A percentile compares a stretch with the other conserved stretches of the same genome.
Evolutionary conservation across 2,329 filamentous ascomycete species (phyloP).

Genomic region (Ophiobolus disseminans): DNA sequence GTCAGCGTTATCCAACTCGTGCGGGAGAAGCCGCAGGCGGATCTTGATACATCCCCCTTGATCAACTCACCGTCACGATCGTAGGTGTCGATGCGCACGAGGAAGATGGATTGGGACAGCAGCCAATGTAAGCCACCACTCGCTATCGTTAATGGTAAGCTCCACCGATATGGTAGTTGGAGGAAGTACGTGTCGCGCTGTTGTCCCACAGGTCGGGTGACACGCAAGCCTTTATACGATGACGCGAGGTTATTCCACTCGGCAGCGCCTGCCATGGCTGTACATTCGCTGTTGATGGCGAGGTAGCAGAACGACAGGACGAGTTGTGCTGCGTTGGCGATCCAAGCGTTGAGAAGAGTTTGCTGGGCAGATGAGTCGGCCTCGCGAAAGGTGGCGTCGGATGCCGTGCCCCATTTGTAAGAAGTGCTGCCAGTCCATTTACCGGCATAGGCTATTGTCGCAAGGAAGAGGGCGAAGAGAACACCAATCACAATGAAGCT

Average conservation of each 20-base stretch:
- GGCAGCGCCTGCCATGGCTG: constrained; percentile 53
- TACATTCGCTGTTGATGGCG: constrained; percentile 53
- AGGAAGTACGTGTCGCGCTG: constrained; percentile 50
- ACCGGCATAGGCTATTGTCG: not conserved
- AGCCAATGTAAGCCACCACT: constrained; percentile 25
- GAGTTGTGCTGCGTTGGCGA: constrained; percentile 58
- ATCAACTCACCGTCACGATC: constrained; percentile 9
- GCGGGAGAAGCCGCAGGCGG: constrained; percentile 5
- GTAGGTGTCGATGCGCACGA: constrained; percentile 31
- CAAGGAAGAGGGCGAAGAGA: not conserved
- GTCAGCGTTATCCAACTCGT: constrained; percentile 5
- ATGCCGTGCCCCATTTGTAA: constrained; percentile 18
- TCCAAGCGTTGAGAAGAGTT: constrained; percentile 32
- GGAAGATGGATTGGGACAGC: constrained; percentile 41
- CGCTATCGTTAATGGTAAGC: constrained; percentile 42
- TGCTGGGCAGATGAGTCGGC: not conserved
- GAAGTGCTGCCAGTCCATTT: not conserved
- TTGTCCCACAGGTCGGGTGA: constrained; percentile 34
- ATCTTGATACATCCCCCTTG: constrained; percentile 2
- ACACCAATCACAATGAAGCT: constrained; percentile 6
- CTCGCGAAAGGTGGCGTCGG: constrained; percentile 7
- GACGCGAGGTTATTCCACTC: constrained; percentile 56
- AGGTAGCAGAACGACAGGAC: constrained; percentile 57
- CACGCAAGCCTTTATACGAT: constrained; percentile 42
- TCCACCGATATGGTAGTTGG: constrained; percentile 48